These are phyloP conservation scores for Hypoxylon rubiginosum DNA, from an alignment of 2,329 filamentous ascomycete species.

Conservation along the genomic window DNA sequence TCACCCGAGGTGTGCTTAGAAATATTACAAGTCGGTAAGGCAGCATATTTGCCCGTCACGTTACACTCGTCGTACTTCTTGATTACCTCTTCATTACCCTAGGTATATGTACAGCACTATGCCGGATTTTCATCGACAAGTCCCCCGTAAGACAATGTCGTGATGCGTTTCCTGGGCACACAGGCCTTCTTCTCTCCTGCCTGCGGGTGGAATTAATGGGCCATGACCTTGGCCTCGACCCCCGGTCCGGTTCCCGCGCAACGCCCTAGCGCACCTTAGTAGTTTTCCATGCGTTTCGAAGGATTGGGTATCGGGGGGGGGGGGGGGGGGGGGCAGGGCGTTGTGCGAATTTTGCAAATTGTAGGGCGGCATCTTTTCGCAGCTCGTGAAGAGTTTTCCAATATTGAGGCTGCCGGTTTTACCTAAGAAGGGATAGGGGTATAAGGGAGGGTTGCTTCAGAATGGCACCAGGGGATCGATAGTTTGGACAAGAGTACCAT, in stretches of 20 bases:
- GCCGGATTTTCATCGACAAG: conserved; percentile 3
- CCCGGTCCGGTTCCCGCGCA: conserved; percentile 43
- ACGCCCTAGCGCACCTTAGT: conserved; percentile 37
- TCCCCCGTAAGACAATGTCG: conserved; percentile 20
- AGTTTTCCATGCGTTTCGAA: conserved; percentile 42
- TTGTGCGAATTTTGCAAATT: conserved; percentile 18
- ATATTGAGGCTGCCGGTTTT: conserved; percentile 26
- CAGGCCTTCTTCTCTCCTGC: no score
- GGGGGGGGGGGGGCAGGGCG: conserved; percentile 27
- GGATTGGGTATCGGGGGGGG: conserved; percentile 35
- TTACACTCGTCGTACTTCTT: conserved; percentile 21
- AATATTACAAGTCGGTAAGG: conserved; percentile 21
- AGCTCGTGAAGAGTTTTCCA: conserved; percentile 4
- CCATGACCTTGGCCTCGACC: conserved; percentile 39
- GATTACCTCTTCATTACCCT: neutral
- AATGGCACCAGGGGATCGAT: neutral
- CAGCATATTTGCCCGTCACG: conserved; percentile 9
- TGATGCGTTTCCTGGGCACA: conserved; percentile 24
- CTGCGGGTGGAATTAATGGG: conserved; percentile 32
- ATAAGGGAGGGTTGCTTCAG: conserved; percentile 21
- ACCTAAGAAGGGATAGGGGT: neutral
- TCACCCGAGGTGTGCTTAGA: conserved; percentile 35
- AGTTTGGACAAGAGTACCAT: neutral
- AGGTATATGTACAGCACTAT: neutral
- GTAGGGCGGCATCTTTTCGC: conserved; percentile 18